Evolutionary conservation across 306 rosid genomes (phyloP), one percentile per base, ranked within the genome.

Genomic region (Trifolium pratense): DNA sequence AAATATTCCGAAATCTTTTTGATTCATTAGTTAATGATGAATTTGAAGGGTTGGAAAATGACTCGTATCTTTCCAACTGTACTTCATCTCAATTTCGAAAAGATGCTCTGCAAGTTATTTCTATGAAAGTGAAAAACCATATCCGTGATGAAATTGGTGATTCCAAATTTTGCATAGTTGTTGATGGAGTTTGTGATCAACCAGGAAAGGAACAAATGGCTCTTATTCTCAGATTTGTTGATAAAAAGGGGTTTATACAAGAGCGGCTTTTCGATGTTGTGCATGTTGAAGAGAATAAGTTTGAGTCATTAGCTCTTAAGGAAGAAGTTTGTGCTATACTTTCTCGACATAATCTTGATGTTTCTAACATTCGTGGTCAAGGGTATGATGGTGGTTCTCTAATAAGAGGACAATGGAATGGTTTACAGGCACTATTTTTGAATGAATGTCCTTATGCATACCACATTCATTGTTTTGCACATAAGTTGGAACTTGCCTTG

Each of bases 371-470:
- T 49, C 64, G 37, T 25, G 39, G 37, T 26, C 64, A 58, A 58
- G 64, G 39, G 9, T 58, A 58, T 58, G 18, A 25, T 25, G 64
- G 39, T 58, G 3, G 18, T 6, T 5, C 18, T 6, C 1, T 26
- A 5, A 58, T 58, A 36, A 58, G 64, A 29, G 64, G 15, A 14
- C 17, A 25, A 14, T 58, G 64, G 37, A 29, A 26, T 14, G 64
- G 37, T 12, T 58, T 58, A 13, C 39, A 26, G 1, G 18, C 64
- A 12, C 9, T 58, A 2, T 26, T 26, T 58, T 49, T 49, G 37
- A 29, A 58, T 11, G 64, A 58, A 12, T 58, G 64, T 26, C 64
- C 64, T 58, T 58, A 26, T 58, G 17, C 64, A 13, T 26, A 58
- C 5, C 16, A 58, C 7, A 6, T 58, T 25, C 64, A 58, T 45